These are phyloP conservation scores for Metahyphopichia silvanorum DNA, from an alignment of 805 yeast species.

Conservation along the genomic window DNA sequence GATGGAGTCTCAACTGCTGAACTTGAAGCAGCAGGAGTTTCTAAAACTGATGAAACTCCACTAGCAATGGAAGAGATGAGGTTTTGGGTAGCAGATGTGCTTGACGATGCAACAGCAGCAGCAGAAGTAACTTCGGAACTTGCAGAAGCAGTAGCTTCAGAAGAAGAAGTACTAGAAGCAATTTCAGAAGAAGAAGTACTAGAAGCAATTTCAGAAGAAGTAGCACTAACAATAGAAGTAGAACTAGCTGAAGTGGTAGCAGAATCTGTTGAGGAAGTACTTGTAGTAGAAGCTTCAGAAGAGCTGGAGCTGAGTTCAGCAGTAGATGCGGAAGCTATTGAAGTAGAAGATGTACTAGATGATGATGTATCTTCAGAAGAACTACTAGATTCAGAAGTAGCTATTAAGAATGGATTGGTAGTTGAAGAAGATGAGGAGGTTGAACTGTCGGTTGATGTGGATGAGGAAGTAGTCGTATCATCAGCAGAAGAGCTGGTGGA, in stretches of 20 bases:
- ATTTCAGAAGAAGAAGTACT: slow-evolving; percentile 1
- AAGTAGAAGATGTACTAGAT: slow-evolving; percentile 2
- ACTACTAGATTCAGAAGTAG: slow-evolving; percentile 1
- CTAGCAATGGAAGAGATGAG: neutral
- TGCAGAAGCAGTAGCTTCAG: neutral
- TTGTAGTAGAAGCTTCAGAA: slow-evolving; percentile 1
- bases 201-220: slow-evolving; percentile 3
- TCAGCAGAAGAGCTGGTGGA: neutral
- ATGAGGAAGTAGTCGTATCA: neutral
- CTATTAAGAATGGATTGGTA: neutral
- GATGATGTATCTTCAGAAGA: neutral
- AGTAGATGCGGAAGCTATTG: neutral
- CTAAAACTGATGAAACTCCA: neutral
- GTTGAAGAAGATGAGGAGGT: slow-evolving; percentile 2
- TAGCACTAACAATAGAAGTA: neutral
- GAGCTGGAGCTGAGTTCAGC: neutral
- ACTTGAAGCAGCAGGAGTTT: slow-evolving; percentile 1
- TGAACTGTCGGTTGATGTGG: neutral
- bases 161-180: slow-evolving; percentile 2
- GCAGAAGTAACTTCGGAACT: slow-evolving; percentile 1
- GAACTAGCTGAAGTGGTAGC: slow-evolving; percentile 1
- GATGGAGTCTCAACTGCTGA: slow-evolving; percentile 1
- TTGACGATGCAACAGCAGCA: neutral
- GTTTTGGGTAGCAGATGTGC: neutral
- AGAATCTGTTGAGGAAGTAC: slow-evolving; percentile 1